Evolutionary conservation across 1,139 yeast genomes (phyloP).

Genomic region (Yamadazyma songkhlaensis): DNA sequence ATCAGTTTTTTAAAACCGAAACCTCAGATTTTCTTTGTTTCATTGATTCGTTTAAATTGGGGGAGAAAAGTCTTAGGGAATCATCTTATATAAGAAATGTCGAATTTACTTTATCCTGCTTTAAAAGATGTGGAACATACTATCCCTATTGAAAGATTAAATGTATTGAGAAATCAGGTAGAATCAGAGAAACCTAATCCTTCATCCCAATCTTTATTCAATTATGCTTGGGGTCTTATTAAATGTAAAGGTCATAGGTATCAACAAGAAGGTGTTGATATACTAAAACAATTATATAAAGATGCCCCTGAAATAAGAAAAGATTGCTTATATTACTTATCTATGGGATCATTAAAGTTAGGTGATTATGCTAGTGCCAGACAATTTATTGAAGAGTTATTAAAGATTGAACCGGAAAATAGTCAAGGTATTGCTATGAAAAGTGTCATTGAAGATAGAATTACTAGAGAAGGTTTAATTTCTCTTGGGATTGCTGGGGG

Average conservation of each 20-base stretch:
- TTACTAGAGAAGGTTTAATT: constrained; percentile 81
- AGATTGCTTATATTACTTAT: constrained; percentile 84
- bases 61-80: no score
- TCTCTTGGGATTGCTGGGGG: constrained; percentile 90
- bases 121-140: constrained; percentile 51
- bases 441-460: constrained; percentile 76
- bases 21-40: not conserved
- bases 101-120: constrained; percentile 30
- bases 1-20: not conserved
- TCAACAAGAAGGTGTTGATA: constrained; percentile 75
- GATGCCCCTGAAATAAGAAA: constrained; percentile 81
- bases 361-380: constrained; percentile 88
- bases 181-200: constrained; percentile 78
- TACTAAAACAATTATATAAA: constrained; percentile 71
- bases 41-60: no score
- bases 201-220: constrained; percentile 81
- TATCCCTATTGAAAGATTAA: constrained; percentile 70
- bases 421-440: constrained; percentile 71
- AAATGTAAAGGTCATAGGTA: constrained; percentile 61
- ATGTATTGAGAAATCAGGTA: constrained; percentile 72
- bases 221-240: constrained; percentile 94
- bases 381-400: constrained; percentile 75
- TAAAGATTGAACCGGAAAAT: constrained; percentile 80
- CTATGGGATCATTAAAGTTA: constrained; percentile 83
- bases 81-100: constrained; percentile 10